phyloP scores from a whole-genome alignment of 495 filamentous ascomycete genomes.

The Hypoxylon intermedium region DNA sequence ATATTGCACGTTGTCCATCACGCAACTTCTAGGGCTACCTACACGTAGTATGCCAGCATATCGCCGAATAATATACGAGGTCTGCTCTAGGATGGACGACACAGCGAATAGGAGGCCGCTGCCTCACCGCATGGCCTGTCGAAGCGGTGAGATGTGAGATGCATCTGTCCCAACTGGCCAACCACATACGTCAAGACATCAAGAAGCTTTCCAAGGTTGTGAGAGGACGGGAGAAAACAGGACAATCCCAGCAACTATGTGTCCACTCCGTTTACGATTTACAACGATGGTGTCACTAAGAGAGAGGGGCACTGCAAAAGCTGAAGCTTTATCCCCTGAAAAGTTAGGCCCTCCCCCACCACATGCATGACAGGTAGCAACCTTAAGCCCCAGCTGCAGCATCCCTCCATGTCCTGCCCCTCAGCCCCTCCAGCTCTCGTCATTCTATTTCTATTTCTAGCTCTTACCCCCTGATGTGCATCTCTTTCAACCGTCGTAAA shows the following conservation, averaged over 20 bases:
- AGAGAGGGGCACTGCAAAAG: slow-evolving; percentile 25
- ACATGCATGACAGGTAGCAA: no score
- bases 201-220: not conserved
- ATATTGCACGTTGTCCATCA: slow-evolving; percentile 20
- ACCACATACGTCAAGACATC: not conserved
- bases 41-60: slow-evolving; percentile 8
- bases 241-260: slow-evolving; percentile 7
- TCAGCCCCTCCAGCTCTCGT: slow-evolving; percentile 28
- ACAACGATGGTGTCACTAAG: slow-evolving; percentile 24
- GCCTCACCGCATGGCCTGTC: slow-evolving; percentile 23
- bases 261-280: not conserved
- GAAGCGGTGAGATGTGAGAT: slow-evolving; percentile 35
- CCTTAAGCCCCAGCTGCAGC: slow-evolving; percentile 1
- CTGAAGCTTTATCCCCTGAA: slow-evolving; percentile 21
- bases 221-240: slow-evolving; percentile 8
- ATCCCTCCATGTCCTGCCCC: slow-evolving; percentile 29
- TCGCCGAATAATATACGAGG: slow-evolving; percentile 19
- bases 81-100: slow-evolving; percentile 2
- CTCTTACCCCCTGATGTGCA: slow-evolving; percentile 11
- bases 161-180: slow-evolving; percentile 14
- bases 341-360: no score
- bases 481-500: not conserved
- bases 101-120: slow-evolving; percentile 25
- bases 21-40: not conserved
- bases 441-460: slow-evolving; percentile 13